phyloP scores from a whole-genome alignment of 2,329 filamentous ascomycete species.

The Colletotrichum melonis region DNA sequence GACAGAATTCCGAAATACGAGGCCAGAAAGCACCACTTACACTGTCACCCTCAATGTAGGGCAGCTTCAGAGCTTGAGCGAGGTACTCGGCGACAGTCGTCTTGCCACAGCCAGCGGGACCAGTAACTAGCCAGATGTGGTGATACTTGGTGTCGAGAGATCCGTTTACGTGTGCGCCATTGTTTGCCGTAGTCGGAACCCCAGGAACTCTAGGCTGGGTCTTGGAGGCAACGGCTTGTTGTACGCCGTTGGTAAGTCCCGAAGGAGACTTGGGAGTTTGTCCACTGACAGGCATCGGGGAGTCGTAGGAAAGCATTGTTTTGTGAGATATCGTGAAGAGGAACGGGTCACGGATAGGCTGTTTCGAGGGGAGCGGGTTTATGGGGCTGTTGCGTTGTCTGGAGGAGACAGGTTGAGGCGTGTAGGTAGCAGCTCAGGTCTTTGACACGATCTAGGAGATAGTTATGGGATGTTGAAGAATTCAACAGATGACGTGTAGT shows the following conservation, averaged over 20 bases:
- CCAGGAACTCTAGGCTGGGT: constrained; percentile 27
- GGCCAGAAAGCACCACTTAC: constrained; percentile 61
- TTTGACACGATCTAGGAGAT: neutral
- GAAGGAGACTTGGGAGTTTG: constrained; percentile 43
- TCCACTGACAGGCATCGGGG: constrained; percentile 57
- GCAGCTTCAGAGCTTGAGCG: constrained; percentile 70
- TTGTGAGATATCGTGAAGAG: neutral
- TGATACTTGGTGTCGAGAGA: constrained; percentile 55
- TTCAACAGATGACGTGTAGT: neutral
- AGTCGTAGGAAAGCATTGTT: constrained; percentile 64
- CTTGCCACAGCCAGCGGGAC: constrained; percentile 84
- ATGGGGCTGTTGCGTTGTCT: constrained; percentile 25
- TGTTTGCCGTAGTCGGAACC: constrained; percentile 39
- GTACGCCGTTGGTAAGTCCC: constrained; percentile 39
- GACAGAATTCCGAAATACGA: constrained; percentile 15
- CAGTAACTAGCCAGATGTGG: constrained; percentile 85
- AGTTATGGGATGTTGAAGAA: neutral
- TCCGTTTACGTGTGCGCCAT: constrained; percentile 44
- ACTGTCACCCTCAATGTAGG: constrained; percentile 83
- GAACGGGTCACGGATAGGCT: neutral
- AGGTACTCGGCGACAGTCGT: constrained; percentile 78
- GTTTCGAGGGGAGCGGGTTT: neutral
- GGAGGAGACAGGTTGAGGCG: neutral
- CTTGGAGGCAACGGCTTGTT: constrained; percentile 44
- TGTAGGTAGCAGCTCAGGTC: no score